Conservation (phyloP, 2,329 filamentous ascomycete species). For the Biscogniauxia mediterranea region DNA sequence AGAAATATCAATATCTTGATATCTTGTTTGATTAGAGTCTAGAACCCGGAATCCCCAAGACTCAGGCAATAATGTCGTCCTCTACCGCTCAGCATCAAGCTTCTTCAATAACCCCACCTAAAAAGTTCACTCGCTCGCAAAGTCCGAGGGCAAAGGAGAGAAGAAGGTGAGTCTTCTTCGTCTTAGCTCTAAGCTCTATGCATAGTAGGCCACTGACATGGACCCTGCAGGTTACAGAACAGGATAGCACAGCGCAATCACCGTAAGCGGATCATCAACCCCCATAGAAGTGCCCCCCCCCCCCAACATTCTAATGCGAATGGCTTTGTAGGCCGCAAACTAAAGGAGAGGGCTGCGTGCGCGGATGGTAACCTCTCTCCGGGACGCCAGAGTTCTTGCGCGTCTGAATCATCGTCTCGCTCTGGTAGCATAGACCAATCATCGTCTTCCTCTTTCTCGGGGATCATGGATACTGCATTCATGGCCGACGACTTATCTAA, state of each 20-base stretch:
- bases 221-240: constrained; percentile 2
- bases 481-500: not conserved
- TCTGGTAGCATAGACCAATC: not conserved
- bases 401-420: not conserved
- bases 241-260: constrained; percentile 4
- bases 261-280: not conserved
- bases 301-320: not conserved
- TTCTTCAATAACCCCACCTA: not conserved
- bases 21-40: not conserved
- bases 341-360: constrained; percentile 1
- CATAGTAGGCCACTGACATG: not conserved
- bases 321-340: constrained; percentile 1
- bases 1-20: not conserved
- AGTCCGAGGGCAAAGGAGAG: constrained; percentile 5
- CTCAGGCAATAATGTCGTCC: not conserved
- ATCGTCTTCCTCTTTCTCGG: constrained; percentile 1
- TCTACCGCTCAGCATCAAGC: not conserved
- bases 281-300: not conserved
- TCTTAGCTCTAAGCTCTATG: not conserved
- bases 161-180: not conserved
- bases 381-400: not conserved
- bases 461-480: constrained; percentile 1
- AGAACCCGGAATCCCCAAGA: not conserved
- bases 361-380: not conserved
- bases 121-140: constrained; percentile 4